Percentiles rank a stretch among this genome's conserved stretches.
These are phyloP conservation scores for Psilocybe cyanescens DNA, from an alignment of 768 basidiomycete species.

Conservation along the genomic window DNA sequence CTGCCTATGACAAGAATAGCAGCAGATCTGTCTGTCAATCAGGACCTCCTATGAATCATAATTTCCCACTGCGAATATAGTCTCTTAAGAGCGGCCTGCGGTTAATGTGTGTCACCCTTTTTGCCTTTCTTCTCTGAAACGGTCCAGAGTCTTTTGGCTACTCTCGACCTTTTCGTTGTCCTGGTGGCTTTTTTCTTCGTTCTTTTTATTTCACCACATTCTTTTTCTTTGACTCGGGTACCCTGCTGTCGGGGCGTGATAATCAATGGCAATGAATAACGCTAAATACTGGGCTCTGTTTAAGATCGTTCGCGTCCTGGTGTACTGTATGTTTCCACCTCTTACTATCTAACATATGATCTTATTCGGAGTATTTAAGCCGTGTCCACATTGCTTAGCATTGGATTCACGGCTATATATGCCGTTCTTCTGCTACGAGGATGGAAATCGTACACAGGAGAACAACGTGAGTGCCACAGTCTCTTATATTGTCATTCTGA, in stretches of 20 bases:
- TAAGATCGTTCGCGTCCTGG: constrained; percentile 32
- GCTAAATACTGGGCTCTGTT: constrained; percentile 34
- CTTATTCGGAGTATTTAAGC: constrained; percentile 23
- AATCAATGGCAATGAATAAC: constrained; percentile 24
- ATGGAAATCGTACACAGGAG: constrained; percentile 33
- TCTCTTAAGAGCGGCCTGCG: constrained; percentile 12
- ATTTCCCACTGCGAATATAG: not conserved
- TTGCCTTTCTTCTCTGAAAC: constrained; percentile 16
- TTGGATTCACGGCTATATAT: constrained; percentile 36
- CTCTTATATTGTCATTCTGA: not conserved
- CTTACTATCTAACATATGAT: not conserved
- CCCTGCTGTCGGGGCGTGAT: not conserved
- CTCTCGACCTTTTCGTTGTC: constrained; percentile 32
- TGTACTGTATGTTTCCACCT: constrained; percentile 34
- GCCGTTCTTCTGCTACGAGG: constrained; percentile 36
- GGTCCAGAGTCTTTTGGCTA: constrained; percentile 14
- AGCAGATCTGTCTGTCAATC: constrained; percentile 6
- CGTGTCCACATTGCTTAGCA: constrained; percentile 33
- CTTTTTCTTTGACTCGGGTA: constrained; percentile 6
- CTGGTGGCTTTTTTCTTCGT: constrained; percentile 30
- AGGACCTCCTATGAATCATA: constrained; percentile 2
- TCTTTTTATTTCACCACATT: constrained; percentile 1
- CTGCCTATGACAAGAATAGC: constrained; percentile 4
- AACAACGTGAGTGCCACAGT: constrained; percentile 33
- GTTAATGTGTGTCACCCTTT: constrained; percentile 18